phyloP scores from a whole-genome alignment of 2,329 filamentous ascomycete species.

The Fusarium tuaranense region DNA sequence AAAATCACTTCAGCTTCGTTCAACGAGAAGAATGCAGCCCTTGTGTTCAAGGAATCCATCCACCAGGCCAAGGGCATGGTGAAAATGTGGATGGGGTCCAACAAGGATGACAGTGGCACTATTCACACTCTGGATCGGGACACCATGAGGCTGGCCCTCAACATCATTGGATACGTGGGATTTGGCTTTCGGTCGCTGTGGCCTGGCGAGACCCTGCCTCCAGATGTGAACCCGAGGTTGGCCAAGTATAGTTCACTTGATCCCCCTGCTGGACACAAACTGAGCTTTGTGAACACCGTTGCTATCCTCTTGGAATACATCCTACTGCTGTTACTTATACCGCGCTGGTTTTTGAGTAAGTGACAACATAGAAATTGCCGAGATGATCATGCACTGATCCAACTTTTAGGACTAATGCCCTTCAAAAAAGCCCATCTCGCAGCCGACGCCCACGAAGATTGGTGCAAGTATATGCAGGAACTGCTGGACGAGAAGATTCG shows the following conservation, averaged over 20 bases:
- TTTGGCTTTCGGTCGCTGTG: slow-evolving; percentile 73
- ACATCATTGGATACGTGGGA: slow-evolving; percentile 74
- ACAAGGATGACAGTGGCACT: slow-evolving; percentile 49
- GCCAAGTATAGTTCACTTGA: slow-evolving; percentile 62
- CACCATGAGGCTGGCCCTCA: slow-evolving; percentile 71
- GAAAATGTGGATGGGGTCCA: slow-evolving; percentile 63
- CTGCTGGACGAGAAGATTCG: slow-evolving; percentile 71
- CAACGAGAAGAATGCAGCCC: slow-evolving; percentile 78
- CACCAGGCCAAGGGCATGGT: slow-evolving; percentile 73
- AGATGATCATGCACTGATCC: slow-evolving; percentile 15
- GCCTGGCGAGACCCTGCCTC: slow-evolving; percentile 69
- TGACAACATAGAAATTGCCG: background rate
- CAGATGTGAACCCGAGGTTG: slow-evolving; percentile 57
- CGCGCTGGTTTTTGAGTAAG: slow-evolving; percentile 66
- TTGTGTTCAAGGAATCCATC: slow-evolving; percentile 74
- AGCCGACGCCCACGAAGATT: slow-evolving; percentile 69
- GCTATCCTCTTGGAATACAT: slow-evolving; percentile 72
- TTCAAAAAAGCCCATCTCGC: slow-evolving; percentile 64
- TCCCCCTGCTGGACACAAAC: slow-evolving; percentile 64
- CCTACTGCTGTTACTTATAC: slow-evolving; percentile 70
- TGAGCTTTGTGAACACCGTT: slow-evolving; percentile 75
- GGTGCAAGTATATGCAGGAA: slow-evolving; percentile 76
- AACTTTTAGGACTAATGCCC: slow-evolving; percentile 56
- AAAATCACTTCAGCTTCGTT: slow-evolving; percentile 79
- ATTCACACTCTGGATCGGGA: slow-evolving; percentile 70